A percentile compares a stretch with the other conserved stretches of the same genome.
phyloP scores from a whole-genome alignment of 805 yeast species.

The Candida stauntonica region DNA sequence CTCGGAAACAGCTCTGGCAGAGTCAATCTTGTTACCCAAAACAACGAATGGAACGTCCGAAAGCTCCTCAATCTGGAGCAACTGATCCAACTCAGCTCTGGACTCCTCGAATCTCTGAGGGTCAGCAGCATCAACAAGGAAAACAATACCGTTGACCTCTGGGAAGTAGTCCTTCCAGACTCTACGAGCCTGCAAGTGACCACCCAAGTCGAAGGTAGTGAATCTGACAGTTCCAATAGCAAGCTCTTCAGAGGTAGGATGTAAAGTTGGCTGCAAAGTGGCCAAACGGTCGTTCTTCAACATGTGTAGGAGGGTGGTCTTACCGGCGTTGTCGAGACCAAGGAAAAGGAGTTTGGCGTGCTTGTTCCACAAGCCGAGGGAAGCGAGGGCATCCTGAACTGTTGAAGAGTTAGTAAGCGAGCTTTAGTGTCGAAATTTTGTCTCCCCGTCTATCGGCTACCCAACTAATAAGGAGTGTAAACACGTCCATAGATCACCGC shows the following conservation, averaged over 20 bases:
- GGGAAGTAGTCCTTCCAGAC: slow-evolving; percentile 99
- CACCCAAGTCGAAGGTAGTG: slow-evolving; percentile 98
- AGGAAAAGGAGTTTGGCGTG: slow-evolving; percentile 94
- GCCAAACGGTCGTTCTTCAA: slow-evolving; percentile 95
- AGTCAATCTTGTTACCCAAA: slow-evolving; percentile 95
- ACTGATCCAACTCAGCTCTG: slow-evolving; percentile 88
- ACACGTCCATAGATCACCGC: no score
- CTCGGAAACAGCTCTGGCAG: slow-evolving; percentile 91
- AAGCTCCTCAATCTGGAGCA: slow-evolving; percentile 90
- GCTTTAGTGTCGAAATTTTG: no score
- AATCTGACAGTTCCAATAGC: slow-evolving; percentile 95
- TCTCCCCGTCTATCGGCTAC: no score
- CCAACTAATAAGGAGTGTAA: no score
- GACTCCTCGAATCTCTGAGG: slow-evolving; percentile 93
- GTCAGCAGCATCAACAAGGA: slow-evolving; percentile 95
- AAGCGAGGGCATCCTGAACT: slow-evolving; percentile 58
- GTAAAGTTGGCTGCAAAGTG: slow-evolving; percentile 95
- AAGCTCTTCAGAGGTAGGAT: slow-evolving; percentile 97
- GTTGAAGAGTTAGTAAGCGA: not conserved
- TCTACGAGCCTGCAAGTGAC: slow-evolving; percentile 98
- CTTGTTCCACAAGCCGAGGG: slow-evolving; percentile 84
- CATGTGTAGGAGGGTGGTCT: slow-evolving; percentile 85
- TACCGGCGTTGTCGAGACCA: slow-evolving; percentile 98
- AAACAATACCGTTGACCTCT: slow-evolving; percentile 96
- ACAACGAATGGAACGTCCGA: slow-evolving; percentile 85